Percentiles rank a stretch among this genome's conserved stretches.
phyloP scores from a whole-genome alignment of 202 grass and related monocot genomes.

The Schoenoplectus tabernaemontani region DNA sequence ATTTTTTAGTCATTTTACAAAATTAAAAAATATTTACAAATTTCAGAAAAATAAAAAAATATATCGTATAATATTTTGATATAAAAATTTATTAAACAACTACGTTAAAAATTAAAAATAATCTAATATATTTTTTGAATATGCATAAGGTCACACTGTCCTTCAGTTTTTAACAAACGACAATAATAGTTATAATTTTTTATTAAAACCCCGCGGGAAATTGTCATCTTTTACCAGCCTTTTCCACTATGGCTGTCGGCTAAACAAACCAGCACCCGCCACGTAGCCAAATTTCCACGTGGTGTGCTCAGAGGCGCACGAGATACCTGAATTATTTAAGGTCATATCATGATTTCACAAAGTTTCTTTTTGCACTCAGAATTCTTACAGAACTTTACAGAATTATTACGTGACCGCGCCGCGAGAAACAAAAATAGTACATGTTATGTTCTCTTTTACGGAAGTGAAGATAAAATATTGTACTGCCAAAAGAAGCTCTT shows the following conservation, averaged over 20 bases:
- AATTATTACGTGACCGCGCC: background rate
- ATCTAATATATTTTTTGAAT: too few relatives aligned
- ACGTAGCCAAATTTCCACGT: slow-evolving; percentile 13
- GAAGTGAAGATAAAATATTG: background rate
- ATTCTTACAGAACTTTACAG: background rate
- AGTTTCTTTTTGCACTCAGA: background rate
- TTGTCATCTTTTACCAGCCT: background rate
- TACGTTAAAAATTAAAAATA: too few relatives aligned
- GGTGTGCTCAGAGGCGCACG: background rate
- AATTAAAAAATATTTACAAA: too few relatives aligned
- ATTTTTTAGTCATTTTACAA: too few relatives aligned
- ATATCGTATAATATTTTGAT: too few relatives aligned
- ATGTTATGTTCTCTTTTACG: background rate
- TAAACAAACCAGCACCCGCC: background rate
- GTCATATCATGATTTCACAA: background rate
- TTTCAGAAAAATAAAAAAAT: too few relatives aligned
- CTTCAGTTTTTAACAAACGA: too few relatives aligned
- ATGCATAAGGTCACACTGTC: too few relatives aligned
- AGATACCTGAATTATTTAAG: background rate
- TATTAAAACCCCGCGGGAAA: background rate
- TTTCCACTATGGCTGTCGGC: background rate
- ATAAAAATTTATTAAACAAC: too few relatives aligned
- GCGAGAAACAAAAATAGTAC: background rate
- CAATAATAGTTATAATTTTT: too few relatives aligned
- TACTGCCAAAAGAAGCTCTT: too few relatives aligned